A percentile compares a stretch with the other conserved stretches of the same genome.
Conservation (phyloP, 768 basidiomycete species). For the Ramaria sp. region DNA sequence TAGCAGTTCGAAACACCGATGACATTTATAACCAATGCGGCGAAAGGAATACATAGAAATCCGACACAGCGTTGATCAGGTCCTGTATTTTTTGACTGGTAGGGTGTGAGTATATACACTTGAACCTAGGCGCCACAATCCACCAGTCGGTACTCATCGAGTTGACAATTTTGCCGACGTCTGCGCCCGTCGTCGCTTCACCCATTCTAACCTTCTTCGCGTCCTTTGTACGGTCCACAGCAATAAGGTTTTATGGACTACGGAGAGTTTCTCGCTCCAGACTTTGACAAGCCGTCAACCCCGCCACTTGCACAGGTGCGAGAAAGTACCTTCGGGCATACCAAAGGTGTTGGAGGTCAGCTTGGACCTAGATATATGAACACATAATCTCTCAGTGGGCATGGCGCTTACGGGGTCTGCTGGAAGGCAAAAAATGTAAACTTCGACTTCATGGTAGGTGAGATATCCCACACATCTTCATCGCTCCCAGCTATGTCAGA, state of each 20-base stretch:
- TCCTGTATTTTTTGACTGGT: background rate
- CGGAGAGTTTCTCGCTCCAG: conserved; percentile 19
- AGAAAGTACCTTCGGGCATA: conserved; percentile 19
- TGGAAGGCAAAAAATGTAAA: conserved; percentile 6
- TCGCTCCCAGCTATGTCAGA: conserved; percentile 2
- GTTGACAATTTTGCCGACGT: conserved; percentile 25
- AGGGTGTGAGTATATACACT: background rate
- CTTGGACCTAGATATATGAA: conserved; percentile 7
- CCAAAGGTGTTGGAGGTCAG: conserved; percentile 11
- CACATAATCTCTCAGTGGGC: too few relatives aligned
- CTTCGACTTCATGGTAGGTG: conserved; percentile 9
- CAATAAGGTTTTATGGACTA: background rate
- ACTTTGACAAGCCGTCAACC: too few relatives aligned
- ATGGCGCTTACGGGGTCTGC: background rate
- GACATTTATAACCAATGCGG: background rate
- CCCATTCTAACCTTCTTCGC: background rate
- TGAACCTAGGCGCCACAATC: background rate
- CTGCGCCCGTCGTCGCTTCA: conserved; percentile 12
- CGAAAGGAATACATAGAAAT: background rate
- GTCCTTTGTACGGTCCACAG: background rate
- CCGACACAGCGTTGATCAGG: background rate
- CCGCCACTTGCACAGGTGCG: too few relatives aligned
- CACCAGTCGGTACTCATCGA: conserved; percentile 21
- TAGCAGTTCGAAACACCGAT: background rate
- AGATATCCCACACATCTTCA: conserved; percentile 11